phyloP scores from a whole-genome alignment of 257 asterid species.

The Solanum pennellii region DNA sequence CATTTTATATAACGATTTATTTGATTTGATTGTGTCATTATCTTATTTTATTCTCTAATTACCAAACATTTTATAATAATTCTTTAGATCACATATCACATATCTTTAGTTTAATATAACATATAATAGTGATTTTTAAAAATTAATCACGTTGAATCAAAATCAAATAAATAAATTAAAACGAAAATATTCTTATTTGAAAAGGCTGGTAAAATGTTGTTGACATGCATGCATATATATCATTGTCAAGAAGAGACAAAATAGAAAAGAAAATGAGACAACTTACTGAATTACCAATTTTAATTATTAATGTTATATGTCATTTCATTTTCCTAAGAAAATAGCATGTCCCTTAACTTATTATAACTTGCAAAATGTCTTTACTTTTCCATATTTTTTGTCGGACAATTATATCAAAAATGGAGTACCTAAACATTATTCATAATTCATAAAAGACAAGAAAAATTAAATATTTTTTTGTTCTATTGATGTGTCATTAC shows the following conservation, averaged over 20 bases:
- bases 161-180: too few relatives aligned
- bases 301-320: not conserved
- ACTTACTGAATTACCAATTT: not conserved
- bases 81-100: not conserved
- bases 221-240: not conserved
- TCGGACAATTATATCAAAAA: not conserved
- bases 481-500: not conserved
- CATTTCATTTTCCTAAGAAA: not conserved
- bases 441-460: not conserved
- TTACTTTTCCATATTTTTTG: not conserved
- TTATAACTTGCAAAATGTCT: not conserved
- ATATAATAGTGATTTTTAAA: too few relatives aligned
- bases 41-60: not conserved
- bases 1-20: not conserved
- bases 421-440: not conserved
- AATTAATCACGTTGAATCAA: too few relatives aligned
- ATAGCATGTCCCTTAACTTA: not conserved
- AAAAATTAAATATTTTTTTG: too few relatives aligned
- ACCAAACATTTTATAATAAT: not conserved
- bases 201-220: not conserved
- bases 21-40: not conserved
- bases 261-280: not conserved
- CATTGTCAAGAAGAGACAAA: not conserved
- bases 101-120: not conserved
- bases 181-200: not conserved